Evolutionary conservation across 2,329 filamentous ascomycete genomes (phyloP).

Genomic region (Sporothrix curviconia): DNA sequence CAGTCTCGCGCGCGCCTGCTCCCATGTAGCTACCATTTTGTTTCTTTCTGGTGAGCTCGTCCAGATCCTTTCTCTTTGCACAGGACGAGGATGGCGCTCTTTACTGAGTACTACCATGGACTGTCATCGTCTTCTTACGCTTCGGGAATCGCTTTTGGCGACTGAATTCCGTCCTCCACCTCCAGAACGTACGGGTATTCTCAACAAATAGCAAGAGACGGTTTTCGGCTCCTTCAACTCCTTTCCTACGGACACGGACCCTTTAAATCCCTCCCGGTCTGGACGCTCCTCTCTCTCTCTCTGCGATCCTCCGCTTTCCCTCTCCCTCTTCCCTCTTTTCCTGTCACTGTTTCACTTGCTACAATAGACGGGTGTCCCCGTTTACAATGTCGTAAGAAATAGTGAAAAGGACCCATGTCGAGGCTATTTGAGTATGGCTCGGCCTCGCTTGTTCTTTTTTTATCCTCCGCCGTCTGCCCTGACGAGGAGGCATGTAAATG

Average conservation of each 20-base stretch:
- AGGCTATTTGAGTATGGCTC: too few species aligned
- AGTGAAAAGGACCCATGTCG: too few species aligned
- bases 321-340: not conserved
- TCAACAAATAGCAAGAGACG: not conserved
- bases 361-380: too few species aligned
- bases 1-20: not conserved
- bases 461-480: too few species aligned
- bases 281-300: not conserved
- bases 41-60: not conserved
- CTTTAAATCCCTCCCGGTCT: not conserved
- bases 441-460: too few species aligned
- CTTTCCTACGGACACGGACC: not conserved
- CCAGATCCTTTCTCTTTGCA: not conserved
- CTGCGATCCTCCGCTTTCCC: not conserved
- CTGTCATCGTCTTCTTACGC: not conserved
- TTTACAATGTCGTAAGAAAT: too few species aligned
- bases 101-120: too few species aligned
- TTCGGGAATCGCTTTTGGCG: too few species aligned
- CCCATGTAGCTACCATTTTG: slow-evolving; percentile 4
- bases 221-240: not conserved
- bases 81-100: too few species aligned
- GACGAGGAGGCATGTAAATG: not conserved
- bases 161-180: too few species aligned
- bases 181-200: too few species aligned
- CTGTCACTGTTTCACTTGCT: too few species aligned